phyloP scores from a whole-genome alignment of 2,329 filamentous ascomycete species.

The Diplodia mutila region DNA sequence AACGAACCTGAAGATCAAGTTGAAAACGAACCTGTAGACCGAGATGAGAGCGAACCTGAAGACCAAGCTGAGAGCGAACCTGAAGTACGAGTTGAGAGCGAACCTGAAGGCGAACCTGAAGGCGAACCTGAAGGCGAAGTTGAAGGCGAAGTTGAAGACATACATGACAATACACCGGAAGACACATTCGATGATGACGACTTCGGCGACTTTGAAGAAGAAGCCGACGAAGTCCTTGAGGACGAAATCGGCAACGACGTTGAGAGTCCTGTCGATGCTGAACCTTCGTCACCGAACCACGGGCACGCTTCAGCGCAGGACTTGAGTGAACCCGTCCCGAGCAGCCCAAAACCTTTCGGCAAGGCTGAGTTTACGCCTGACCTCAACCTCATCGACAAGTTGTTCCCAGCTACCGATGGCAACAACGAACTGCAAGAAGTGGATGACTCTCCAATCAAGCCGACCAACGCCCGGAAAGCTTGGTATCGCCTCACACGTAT shows the following conservation, averaged over 20 bases:
- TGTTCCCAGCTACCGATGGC: slow-evolving; percentile 33
- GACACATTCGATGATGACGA: slow-evolving; percentile 23
- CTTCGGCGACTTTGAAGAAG: slow-evolving; percentile 26
- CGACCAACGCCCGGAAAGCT: slow-evolving; percentile 42
- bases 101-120: neutral
- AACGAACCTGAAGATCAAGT: neutral
- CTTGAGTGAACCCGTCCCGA: neutral
- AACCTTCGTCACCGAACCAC: neutral
- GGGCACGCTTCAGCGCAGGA: neutral
- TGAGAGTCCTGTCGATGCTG: neutral
- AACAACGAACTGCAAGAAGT: slow-evolving; percentile 29
- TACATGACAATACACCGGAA: neutral
- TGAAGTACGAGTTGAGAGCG: neutral
- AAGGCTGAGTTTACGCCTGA: slow-evolving; percentile 30
- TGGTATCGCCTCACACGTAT: slow-evolving; percentile 46
- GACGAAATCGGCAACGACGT: neutral
- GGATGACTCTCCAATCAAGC: slow-evolving; percentile 38
- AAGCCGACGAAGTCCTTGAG: slow-evolving; percentile 12
- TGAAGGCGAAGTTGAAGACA: neutral
- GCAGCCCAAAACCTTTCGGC: slow-evolving; percentile 4
- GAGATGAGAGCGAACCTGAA: neutral
- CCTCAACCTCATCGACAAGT: slow-evolving; percentile 31
- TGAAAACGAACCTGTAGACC: too few species aligned
- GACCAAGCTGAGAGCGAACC: neutral
- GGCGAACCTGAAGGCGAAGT: neutral